Percentiles rank a stretch among this genome's conserved stretches.
phyloP scores from a whole-genome alignment of 2,329 filamentous ascomycete genomes.

The Tolypocladium tropicale region DNA sequence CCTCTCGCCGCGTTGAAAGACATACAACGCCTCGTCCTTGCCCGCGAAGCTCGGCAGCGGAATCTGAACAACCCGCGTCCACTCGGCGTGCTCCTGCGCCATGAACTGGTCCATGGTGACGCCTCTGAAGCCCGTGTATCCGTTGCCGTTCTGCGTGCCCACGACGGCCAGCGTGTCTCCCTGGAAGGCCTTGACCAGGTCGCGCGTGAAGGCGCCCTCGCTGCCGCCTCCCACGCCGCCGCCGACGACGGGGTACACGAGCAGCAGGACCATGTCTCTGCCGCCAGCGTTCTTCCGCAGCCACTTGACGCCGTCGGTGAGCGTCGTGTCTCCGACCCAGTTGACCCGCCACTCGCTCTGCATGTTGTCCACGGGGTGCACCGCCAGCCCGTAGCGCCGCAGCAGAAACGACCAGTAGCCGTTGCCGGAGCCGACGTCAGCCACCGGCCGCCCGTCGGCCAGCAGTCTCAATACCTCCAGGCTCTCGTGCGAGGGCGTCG shows the following conservation, averaged over 20 bases:
- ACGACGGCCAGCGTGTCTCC: conserved; percentile 60
- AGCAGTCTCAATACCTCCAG: conserved; percentile 49
- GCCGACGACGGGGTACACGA: conserved; percentile 65
- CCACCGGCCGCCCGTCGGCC: conserved; percentile 40
- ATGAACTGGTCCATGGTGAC: conserved; percentile 59
- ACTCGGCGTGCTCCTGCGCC: conserved; percentile 42
- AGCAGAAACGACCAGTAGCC: conserved; percentile 71
- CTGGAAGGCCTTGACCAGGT: conserved; percentile 48
- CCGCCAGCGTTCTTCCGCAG: conserved; percentile 38
- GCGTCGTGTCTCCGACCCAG: conserved; percentile 60
- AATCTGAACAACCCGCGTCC: conserved; percentile 52
- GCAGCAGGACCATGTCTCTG: conserved; percentile 48
- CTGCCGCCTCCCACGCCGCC: conserved; percentile 55
- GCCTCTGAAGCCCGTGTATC: conserved; percentile 59
- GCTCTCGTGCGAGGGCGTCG: conserved; percentile 56
- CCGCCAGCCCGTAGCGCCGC: conserved; percentile 42
- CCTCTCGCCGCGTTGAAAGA: conserved; percentile 45
- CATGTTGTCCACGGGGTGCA: conserved; percentile 55
- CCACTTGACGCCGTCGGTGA: conserved; percentile 49
- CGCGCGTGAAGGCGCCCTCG: conserved; percentile 53
- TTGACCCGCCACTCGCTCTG: conserved; percentile 57
- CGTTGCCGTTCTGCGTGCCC: conserved; percentile 64
- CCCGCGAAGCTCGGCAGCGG: conserved; percentile 64
- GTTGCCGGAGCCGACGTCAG: conserved; percentile 62
- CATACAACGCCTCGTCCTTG: conserved; percentile 66